These are phyloP conservation scores for Trypanosoma melophagium DNA, from an alignment of 208 protist species.

Conservation along the genomic window DNA sequence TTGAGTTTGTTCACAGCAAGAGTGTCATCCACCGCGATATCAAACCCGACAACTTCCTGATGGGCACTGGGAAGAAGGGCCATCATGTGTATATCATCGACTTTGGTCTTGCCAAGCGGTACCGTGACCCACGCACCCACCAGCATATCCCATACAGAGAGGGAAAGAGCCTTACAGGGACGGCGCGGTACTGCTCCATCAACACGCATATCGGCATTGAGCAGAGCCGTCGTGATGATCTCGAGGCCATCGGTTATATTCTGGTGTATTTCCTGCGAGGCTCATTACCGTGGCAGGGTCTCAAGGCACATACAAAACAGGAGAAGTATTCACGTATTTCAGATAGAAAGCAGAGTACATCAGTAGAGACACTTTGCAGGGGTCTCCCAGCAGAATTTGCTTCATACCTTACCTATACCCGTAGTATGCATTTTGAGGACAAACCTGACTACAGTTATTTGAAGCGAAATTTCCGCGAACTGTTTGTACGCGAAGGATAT, in stretches of 20 bases:
- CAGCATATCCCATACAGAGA: slow-evolving; percentile 99
- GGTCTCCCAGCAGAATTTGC: slow-evolving; percentile 95
- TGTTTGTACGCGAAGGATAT: slow-evolving; percentile 97
- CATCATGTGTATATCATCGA: slow-evolving; percentile 97
- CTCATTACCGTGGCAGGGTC: slow-evolving; percentile 98
- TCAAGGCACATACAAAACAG: slow-evolving; percentile 96
- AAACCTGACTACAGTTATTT: slow-evolving; percentile 99
- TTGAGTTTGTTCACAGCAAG: slow-evolving; percentile 94
- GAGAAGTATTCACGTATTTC: slow-evolving; percentile 99
- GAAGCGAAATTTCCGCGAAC: slow-evolving; percentile 96
- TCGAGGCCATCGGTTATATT: slow-evolving; percentile 98
- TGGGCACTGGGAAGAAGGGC: slow-evolving; percentile 88
- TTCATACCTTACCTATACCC: slow-evolving; percentile 97
- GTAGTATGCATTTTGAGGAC: slow-evolving; percentile 97
- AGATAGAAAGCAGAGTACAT: slow-evolving; percentile 96
- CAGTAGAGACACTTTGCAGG: slow-evolving; percentile 96
- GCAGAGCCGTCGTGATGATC: slow-evolving; percentile 96
- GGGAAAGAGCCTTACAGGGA: slow-evolving; percentile 99
- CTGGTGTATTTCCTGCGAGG: slow-evolving; percentile 99
- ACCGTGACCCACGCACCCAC: slow-evolving; percentile 96
- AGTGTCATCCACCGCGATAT: slow-evolving; percentile 93
- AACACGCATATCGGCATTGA: slow-evolving; percentile 99
- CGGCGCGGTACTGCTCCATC: slow-evolving; percentile 98
- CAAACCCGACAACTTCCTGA: slow-evolving; percentile 95
- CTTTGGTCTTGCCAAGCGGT: slow-evolving; percentile 99